These are phyloP conservation scores for Botrytis squamosa DNA, from an alignment of 2,329 filamentous ascomycete species.

Conservation along the genomic window DNA sequence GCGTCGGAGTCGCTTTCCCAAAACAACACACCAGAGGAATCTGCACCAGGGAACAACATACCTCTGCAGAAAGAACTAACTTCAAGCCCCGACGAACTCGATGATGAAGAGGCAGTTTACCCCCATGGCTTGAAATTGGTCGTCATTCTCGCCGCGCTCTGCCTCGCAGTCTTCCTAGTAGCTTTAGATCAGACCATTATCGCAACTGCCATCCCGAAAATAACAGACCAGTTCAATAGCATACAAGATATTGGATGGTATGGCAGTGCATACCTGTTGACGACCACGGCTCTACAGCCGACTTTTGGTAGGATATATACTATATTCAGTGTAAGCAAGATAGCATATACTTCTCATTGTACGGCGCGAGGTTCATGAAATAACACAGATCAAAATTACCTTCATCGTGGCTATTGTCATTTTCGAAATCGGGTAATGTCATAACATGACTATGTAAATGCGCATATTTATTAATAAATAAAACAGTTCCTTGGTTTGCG, in stretches of 20 bases:
- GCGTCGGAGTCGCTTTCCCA: neutral
- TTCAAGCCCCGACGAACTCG: neutral
- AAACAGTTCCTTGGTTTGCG: conserved; percentile 34
- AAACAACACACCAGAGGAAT: neutral
- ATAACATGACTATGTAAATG: neutral
- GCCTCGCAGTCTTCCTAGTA: conserved; percentile 36
- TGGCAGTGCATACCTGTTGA: conserved; percentile 43
- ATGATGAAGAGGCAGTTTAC: conserved; percentile 19
- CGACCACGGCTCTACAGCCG: conserved; percentile 39
- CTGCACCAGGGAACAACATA: neutral
- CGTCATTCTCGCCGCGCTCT: conserved; percentile 35
- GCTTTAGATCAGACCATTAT: conserved; percentile 40
- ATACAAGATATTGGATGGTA: conserved; percentile 49
- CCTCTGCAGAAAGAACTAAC: conserved; percentile 3
- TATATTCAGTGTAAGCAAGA: conserved; percentile 28
- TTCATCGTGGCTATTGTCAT: conserved; percentile 36
- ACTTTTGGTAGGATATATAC: conserved; percentile 40
- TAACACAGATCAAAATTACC: conserved; percentile 36
- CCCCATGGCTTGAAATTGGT: conserved; percentile 31
- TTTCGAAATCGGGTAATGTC: conserved; percentile 35
- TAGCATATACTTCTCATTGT: neutral
- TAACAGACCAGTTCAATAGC: conserved; percentile 43
- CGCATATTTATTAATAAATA: neutral
- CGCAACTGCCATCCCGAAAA: conserved; percentile 43
- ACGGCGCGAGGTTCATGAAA: neutral